These are phyloP conservation scores for Puccinia horiana DNA, from an alignment of 1,284 basidiomycete genomes.

Conservation along the genomic window DNA sequence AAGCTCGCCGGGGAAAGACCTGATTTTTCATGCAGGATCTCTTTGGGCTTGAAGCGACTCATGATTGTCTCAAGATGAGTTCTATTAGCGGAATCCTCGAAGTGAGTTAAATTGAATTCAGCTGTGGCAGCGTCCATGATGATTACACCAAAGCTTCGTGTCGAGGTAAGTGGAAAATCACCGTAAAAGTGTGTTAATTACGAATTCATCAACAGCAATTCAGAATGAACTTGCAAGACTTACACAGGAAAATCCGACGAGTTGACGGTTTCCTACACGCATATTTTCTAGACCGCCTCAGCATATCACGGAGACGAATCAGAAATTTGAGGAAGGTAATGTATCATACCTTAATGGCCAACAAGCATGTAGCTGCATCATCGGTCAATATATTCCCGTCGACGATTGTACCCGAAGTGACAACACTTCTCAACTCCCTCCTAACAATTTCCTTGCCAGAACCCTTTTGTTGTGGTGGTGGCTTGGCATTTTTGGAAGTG, in stretches of 20 bases:
- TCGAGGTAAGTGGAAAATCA: slow-evolving; percentile 51
- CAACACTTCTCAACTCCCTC: slow-evolving; percentile 87
- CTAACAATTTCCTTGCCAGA: slow-evolving; percentile 57
- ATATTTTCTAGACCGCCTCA: not conserved
- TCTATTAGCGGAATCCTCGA: slow-evolving; percentile 87
- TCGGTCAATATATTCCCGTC: slow-evolving; percentile 85
- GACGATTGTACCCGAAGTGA: slow-evolving; percentile 94
- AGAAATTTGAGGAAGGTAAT: not conserved
- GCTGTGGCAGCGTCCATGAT: slow-evolving; percentile 95
- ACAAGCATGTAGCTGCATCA: slow-evolving; percentile 92
- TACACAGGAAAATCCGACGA: slow-evolving; percentile 52
- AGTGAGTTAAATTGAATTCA: slow-evolving; percentile 86
- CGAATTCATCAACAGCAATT: not conserved
- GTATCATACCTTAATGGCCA: slow-evolving; percentile 72
- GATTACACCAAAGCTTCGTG: slow-evolving; percentile 76
- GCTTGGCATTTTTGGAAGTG: slow-evolving; percentile 52
- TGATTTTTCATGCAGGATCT: slow-evolving; percentile 88
- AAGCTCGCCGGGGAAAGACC: slow-evolving; percentile 54
- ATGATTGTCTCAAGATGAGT: slow-evolving; percentile 92
- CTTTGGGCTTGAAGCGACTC: slow-evolving; percentile 88
- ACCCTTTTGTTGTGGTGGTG: slow-evolving; percentile 50
- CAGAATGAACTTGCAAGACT: slow-evolving; percentile 42
- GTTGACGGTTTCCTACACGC: slow-evolving; percentile 23
- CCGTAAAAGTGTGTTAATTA: not conserved
- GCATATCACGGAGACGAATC: not conserved